Evolutionary conservation across 2,329 filamentous ascomycete species (phyloP), one percentile per base, ranked within the genome.

Genomic region (Lomentospora prolificans): DNA sequence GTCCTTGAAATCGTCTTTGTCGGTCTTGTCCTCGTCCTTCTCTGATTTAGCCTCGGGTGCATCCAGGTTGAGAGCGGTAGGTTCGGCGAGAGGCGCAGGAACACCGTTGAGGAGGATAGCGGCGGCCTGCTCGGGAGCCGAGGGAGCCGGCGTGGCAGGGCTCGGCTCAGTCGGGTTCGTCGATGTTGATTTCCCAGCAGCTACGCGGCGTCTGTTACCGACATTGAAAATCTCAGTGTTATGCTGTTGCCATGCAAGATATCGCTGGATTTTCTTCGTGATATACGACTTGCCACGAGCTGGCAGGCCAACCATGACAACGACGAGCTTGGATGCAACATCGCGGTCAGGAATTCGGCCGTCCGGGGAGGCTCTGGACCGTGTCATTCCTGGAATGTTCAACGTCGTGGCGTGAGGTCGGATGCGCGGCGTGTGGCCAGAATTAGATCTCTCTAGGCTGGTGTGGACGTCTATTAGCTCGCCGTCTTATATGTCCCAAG

Each of bases 271-370:
- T 74, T 99, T 99, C 77, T 97, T 97, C 59, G 94, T 97, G 65
- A 99, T 95, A 72, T 99, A 99, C 56, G 91, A 96, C 74, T 99
- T 99, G 67, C 94, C 94, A 64, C 94, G 80, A 8, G 94, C 94
- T 2, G 94, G 94, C 64, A 99, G 75, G 60, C 94, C 94, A 58
- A 99, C 94, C 94, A 99, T 99, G 68, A 99, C 85, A 64, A 99
- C 95, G 66, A 97, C 90, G 59, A 99, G 78, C 76, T 99, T 99
- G 41, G 94, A 88, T 52, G 91, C 94, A 52, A 99, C 88, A 78
- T 99, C 94, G 65, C 92, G 82, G 66, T 92, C 85, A 56, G 94
- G 87, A 63, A 99, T 99, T 64, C 89, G 85, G 62, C 94, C 94
- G 70, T 99, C 94, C 7, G 94, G 94, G 1, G 94, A 99, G 51